Evolutionary conservation across 768 basidiomycete species (phyloP), one percentile per base, ranked within the genome.

Genomic region (Gelatoporia subvermispora): DNA sequence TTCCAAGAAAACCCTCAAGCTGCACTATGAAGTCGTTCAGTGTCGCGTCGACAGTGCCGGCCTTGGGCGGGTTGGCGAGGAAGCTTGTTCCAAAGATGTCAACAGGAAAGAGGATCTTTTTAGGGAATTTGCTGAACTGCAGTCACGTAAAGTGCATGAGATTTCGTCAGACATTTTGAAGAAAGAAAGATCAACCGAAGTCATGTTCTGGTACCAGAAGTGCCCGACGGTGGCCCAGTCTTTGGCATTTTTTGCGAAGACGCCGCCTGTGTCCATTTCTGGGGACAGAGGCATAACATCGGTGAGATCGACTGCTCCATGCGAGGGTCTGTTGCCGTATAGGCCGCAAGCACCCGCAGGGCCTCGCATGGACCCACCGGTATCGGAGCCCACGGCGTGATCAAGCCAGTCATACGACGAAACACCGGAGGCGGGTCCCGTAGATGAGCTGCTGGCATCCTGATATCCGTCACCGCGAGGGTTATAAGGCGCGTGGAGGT

Each of bases 401-500:
- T 65, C 64, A 20, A 65, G 49, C 61, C 60, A 65, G 2, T 50
- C 46, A 42, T 65, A 64, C 8, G 64, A 56, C 9, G 60, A 59
- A 20, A 57, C 42, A 15, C 56, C 55, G 10, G 59, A 56, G 0
- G 60, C 64, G 2, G 62, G 58, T 4, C 64, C 64, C 0, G 61
- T 65, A 1, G 62, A 64, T 21, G 59, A 61, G 35, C 60, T 58
- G 48, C 60, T 60, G 11, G 60, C 61, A 36, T 65, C 64, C 47
- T 64, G 64, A 46, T 65, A 63, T 9, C 61, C 63, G 20, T 65
- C 64, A 4, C 63, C 62, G n/a, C 64, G 58, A 21, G 62, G 63
- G 50, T 64, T 64, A 54, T 60, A 64, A 41, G 64, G 63, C 22
- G 62, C 55, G 39, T 63, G 61, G 11, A 61, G 52, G 52, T 65